Evolutionary conservation across 768 basidiomycete genomes (phyloP).

Genomic region (Suillus decipiens): DNA sequence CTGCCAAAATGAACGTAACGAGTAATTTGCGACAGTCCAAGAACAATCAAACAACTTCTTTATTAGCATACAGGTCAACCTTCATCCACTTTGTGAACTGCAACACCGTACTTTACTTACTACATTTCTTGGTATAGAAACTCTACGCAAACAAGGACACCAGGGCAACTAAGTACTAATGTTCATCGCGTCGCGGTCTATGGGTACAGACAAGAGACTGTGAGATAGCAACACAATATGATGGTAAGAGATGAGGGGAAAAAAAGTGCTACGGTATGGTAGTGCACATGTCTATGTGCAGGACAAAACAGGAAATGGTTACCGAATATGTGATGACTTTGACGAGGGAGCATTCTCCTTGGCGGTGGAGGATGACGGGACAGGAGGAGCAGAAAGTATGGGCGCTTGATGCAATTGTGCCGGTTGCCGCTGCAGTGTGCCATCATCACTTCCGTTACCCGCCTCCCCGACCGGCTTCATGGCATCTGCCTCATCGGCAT

Average conservation of each 20-base stretch:
- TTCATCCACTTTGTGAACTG: conserved; percentile 3
- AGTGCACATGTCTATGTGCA: conserved; percentile 6
- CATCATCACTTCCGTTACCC: conserved; percentile 11
- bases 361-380: conserved; percentile 21
- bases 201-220: conserved; percentile 8
- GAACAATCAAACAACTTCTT: not conserved
- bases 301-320: conserved; percentile 1
- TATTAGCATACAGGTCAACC: conserved; percentile 9
- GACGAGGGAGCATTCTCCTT: conserved; percentile 20
- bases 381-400: conserved; percentile 35
- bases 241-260: not conserved
- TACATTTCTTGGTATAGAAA: conserved; percentile 25
- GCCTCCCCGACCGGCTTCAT: conserved; percentile 67
- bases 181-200: conserved; percentile 12
- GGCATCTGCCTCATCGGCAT: conserved; percentile 45
- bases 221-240: conserved; percentile 13
- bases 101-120: conserved; percentile 4
- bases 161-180: conserved; percentile 8
- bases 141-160: conserved; percentile 13
- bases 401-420: conserved; percentile 27
- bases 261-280: conserved; percentile 10
- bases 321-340: conserved; percentile 16
- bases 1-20: too few species aligned
- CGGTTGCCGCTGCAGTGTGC: not conserved
- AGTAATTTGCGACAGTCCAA: not conserved